Percentiles rank a stretch among this genome's conserved stretches.
Conservation (phyloP, 352 stramenopile species). For the Phytophthora hibernalis region DNA sequence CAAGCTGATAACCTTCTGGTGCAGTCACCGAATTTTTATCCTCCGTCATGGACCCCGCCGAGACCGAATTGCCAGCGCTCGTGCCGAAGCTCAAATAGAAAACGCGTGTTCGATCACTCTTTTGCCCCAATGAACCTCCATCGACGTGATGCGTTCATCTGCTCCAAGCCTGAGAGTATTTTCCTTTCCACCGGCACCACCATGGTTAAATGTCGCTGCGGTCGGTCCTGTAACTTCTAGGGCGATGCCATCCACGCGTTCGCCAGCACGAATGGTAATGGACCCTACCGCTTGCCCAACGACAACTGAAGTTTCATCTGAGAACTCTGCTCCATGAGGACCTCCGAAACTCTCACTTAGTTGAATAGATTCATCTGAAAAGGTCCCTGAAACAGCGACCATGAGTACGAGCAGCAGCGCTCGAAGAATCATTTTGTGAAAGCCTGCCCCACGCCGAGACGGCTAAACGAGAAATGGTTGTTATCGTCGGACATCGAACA, state of each 20-base stretch:
- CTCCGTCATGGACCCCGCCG: constrained; percentile 4
- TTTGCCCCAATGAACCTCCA: constrained; percentile 27
- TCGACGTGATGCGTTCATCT: constrained; percentile 18
- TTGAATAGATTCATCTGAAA: constrained; percentile 1
- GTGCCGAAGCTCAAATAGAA: constrained; percentile 18
- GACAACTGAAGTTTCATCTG: not conserved
- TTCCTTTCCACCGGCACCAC: constrained; percentile 7
- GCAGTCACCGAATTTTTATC: constrained; percentile 18
- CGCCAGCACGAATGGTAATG: constrained; percentile 4
- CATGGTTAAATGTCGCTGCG: constrained; percentile 15
- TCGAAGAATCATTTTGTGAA: not conserved
- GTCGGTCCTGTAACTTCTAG: constrained; percentile 15
- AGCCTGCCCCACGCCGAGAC: no score
- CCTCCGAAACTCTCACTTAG: constrained; percentile 8
- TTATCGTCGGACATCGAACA: not conserved
- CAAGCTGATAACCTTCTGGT: constrained; percentile 16
- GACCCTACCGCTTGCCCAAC: not conserved
- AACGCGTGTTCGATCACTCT: constrained; percentile 7
- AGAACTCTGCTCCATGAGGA: constrained; percentile 6
- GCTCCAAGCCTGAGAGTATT: constrained; percentile 7
- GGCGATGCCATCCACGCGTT: constrained; percentile 19
- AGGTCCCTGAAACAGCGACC: not conserved
- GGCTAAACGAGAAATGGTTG: no score
- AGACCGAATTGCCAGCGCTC: constrained; percentile 12
- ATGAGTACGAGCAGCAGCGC: constrained; percentile 1